Base-by-base conservation (phyloP, 73 alveolate species). In the Tetrahymena thermophila region DNA sequence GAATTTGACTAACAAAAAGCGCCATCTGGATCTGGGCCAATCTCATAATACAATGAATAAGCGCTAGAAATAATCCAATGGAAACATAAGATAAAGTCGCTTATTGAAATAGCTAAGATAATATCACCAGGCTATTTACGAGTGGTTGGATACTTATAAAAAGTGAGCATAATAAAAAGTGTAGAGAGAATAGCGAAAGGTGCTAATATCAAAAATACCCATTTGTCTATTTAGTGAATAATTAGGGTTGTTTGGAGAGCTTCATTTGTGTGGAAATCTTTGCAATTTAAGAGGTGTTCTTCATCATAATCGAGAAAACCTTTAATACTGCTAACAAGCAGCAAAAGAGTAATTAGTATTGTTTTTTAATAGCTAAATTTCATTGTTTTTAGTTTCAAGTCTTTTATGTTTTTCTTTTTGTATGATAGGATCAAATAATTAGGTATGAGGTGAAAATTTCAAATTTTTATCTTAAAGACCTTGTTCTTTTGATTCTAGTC, bases 101-200 rank as follows among this genome's bases (percentile, higher is more conserved):
- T 85, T 16, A 95, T 35, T 14, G 97, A 95, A 44, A 95, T 89
- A 85, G 83, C 93, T 31, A 95, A 85, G n/a, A 95, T 94, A 35
- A 95, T 89, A 89, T 95, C 97, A 15, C 97, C 94, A 25, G 97
- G 97, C 95, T 85, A 43, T 34, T 95, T 95, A 28, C 97, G 93
- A 23, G 97, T 95, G 11, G 83, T 89, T 9, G 97, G 97, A 85
- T 95, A 95, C 44, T 85, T 44, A 17, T 85, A 43, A 56, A 95
- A 95, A 21, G 95, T 95, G 71, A 85, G 38, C 23, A 94, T 89
- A 28, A 95, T 95, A 55, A 95, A 95, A 34, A 95, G 44, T 4
- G 97, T 95, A 55, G 95, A 95, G 34, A 95, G 71, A 93, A 95
- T 85, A 15, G 97, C 97, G 31, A 95, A 50, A 38, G 97, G 97